These are phyloP conservation scores for Leccinum obscurum DNA, from an alignment of 768 basidiomycete genomes.

Conservation along the genomic window DNA sequence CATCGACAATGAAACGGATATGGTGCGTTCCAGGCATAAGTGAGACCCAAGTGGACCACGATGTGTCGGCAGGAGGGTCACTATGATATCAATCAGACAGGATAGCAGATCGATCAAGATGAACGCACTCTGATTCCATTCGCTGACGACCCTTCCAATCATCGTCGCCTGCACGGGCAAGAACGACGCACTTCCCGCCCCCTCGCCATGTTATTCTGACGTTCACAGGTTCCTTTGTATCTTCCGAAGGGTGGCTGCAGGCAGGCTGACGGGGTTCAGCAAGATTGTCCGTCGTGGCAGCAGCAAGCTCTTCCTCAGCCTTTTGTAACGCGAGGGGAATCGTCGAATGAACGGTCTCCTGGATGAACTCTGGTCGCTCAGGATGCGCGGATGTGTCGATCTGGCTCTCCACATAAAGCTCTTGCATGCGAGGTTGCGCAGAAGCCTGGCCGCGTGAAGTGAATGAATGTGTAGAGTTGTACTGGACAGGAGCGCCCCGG, in stretches of 20 bases:
- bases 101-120: constrained; percentile 7
- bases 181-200: constrained; percentile 59
- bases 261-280: constrained; percentile 23
- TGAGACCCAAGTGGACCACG: constrained; percentile 41
- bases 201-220: constrained; percentile 68
- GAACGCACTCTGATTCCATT: constrained; percentile 65
- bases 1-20: constrained; percentile 93
- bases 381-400: constrained; percentile 31
- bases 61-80: constrained; percentile 34
- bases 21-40: constrained; percentile 91
- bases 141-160: constrained; percentile 70
- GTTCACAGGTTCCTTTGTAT: constrained; percentile 32
- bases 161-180: constrained; percentile 72
- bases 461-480: constrained; percentile 47
- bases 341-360: constrained; percentile 60
- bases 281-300: constrained; percentile 11
- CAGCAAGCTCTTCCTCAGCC: constrained; percentile 30
- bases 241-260: constrained; percentile 26
- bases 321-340: constrained; percentile 56
- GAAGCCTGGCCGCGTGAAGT: constrained; percentile 34
- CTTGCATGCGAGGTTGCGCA: constrained; percentile 45
- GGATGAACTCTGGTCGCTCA: constrained; percentile 43
- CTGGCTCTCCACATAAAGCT: constrained; percentile 42
- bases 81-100: constrained; percentile 24
- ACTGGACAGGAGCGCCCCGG: constrained; percentile 37